Evolutionary conservation across 2,329 filamentous ascomycete species (phyloP).

Genomic region (Aureobasidium sp.): DNA sequence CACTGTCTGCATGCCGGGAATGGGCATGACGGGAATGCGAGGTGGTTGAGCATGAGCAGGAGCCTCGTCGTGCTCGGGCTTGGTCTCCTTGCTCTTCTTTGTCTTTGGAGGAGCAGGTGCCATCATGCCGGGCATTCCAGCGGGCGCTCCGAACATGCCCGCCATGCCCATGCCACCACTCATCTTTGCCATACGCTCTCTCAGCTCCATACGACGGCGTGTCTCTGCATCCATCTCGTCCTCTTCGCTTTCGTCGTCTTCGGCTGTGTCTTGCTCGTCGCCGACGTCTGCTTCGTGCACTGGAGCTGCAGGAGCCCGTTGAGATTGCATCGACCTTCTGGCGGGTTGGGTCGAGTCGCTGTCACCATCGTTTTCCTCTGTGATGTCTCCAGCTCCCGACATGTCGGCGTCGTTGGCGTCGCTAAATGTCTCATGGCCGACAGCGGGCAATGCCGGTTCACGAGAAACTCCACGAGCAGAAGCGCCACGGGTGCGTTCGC

Average conservation of each 20-base stretch:
- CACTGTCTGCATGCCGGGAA: constrained; percentile 58
- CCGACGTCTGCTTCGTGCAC: constrained; percentile 39
- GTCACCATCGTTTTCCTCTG: constrained; percentile 59
- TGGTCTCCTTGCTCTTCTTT: constrained; percentile 30
- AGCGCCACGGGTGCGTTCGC: not conserved
- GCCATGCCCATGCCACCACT: constrained; percentile 96
- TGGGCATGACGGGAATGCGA: constrained; percentile 49
- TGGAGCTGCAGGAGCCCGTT: constrained; percentile 37
- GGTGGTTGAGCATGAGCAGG: constrained; percentile 21
- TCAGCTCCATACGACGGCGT: constrained; percentile 75
- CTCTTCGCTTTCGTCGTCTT: constrained; percentile 66
- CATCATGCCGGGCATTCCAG: constrained; percentile 50
- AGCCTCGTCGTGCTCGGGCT: constrained; percentile 29
- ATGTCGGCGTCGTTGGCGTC: constrained; percentile 61
- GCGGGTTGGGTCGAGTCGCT: constrained; percentile 51
- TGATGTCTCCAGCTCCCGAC: constrained; percentile 55
- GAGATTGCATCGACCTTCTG: constrained; percentile 11
- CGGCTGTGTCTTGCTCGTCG: constrained; percentile 43
- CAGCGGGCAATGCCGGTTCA: not conserved
- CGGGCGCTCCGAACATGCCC: constrained; percentile 77
- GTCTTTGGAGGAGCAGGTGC: constrained; percentile 46
- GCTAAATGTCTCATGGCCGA: constrained; percentile 45
- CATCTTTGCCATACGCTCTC: constrained; percentile 97
- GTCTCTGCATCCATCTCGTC: constrained; percentile 85
- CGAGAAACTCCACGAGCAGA: not conserved